These are phyloP conservation scores for Leccinum truebloodii DNA, from an alignment of 768 basidiomycete species.

Conservation along the genomic window DNA sequence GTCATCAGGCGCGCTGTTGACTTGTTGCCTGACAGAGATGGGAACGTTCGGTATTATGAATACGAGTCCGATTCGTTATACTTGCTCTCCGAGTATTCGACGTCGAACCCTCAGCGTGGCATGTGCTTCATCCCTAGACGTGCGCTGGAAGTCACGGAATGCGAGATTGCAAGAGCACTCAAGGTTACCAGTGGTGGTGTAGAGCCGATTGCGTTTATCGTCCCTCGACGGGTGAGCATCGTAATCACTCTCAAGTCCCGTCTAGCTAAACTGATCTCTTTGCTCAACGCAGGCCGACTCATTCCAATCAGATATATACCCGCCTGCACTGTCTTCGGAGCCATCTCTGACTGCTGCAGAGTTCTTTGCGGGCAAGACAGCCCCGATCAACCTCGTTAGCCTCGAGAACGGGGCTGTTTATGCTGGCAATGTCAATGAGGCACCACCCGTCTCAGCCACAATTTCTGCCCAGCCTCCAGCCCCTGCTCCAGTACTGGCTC, in stretches of 20 bases:
- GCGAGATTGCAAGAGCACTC: slow-evolving; percentile 94
- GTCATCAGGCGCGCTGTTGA: slow-evolving; percentile 1
- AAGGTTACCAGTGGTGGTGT: slow-evolving; percentile 74
- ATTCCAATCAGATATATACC: slow-evolving; percentile 98
- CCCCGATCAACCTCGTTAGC: slow-evolving; percentile 75
- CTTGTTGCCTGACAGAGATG: slow-evolving; percentile 59
- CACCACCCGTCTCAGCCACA: slow-evolving; percentile 26
- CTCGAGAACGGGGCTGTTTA: slow-evolving; percentile 67
- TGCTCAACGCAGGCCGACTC: slow-evolving; percentile 65
- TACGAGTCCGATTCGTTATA: slow-evolving; percentile 84
- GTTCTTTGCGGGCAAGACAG: slow-evolving; percentile 84
- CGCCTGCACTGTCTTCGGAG: slow-evolving; percentile 82
- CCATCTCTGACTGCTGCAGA: slow-evolving; percentile 80
- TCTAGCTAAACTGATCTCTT: background rate
- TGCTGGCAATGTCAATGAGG: slow-evolving; percentile 25
- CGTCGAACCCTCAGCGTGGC: slow-evolving; percentile 90
- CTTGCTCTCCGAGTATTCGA: slow-evolving; percentile 81
- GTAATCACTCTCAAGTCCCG: background rate
- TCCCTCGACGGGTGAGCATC: slow-evolving; percentile 78
- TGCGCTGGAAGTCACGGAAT: slow-evolving; percentile 83
- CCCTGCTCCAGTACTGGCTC: slow-evolving; percentile 18
- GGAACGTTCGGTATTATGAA: slow-evolving; percentile 98
- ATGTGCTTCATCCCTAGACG: slow-evolving; percentile 96
- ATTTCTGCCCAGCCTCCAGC: slow-evolving; percentile 31
- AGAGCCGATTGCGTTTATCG: slow-evolving; percentile 94